Conservation (phyloP, 768 basidiomycete genomes). For the Dentipellis fragilis region DNA sequence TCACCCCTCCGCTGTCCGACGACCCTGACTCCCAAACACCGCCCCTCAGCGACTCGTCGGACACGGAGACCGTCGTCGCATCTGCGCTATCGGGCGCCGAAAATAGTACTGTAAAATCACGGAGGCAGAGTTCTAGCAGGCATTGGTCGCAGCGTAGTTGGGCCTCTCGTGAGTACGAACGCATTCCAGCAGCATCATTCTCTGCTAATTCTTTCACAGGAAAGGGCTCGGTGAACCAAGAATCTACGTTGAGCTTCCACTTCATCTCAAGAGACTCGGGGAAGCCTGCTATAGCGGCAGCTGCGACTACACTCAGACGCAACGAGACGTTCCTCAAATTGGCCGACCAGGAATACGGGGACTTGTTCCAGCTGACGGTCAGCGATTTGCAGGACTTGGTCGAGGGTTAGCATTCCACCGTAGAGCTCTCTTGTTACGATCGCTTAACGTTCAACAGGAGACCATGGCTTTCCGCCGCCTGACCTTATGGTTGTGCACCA, state of each 20-base stretch:
- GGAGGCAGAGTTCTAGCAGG: conserved; percentile 2
- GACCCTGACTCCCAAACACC: conserved; percentile 44
- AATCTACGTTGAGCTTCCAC: conserved; percentile 6
- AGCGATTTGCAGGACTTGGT: conserved; percentile 38
- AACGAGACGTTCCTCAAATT: neutral
- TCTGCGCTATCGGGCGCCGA: conserved; percentile 1
- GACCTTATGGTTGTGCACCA: conserved; percentile 74
- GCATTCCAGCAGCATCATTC: neutral
- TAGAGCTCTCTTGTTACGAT: neutral
- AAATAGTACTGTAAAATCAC: neutral
- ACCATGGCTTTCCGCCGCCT: conserved; percentile 49
- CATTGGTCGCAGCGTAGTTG: conserved; percentile 11
- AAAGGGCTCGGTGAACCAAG: neutral
- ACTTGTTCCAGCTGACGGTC: conserved; percentile 29
- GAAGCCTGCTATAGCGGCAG: conserved; percentile 11
- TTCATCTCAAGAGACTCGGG: conserved; percentile 11
- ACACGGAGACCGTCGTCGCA: conserved; percentile 1
- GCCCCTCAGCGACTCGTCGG: neutral
- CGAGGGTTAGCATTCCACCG: conserved; percentile 36
- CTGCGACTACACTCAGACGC: conserved; percentile 8
- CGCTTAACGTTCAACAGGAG: conserved; percentile 24
- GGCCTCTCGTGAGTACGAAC: neutral
- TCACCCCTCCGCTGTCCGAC: conserved; percentile 73
- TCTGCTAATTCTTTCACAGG: neutral
- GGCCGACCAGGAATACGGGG: neutral